These are phyloP conservation scores for Cercospora zeae-maydis DNA, from an alignment of 2,329 filamentous ascomycete genomes.

Conservation along the genomic window DNA sequence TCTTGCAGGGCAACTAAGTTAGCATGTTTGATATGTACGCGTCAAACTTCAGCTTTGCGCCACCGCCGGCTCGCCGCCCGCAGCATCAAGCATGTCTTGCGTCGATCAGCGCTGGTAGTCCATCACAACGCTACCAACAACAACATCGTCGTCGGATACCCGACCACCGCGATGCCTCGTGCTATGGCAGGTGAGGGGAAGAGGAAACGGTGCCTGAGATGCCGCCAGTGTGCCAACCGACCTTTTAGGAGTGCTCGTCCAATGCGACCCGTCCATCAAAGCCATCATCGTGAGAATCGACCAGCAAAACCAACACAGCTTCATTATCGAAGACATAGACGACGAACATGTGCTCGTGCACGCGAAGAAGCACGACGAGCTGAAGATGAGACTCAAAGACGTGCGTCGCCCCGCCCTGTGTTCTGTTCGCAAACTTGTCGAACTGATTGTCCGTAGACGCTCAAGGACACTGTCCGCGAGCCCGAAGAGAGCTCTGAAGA, in stretches of 20 bases:
- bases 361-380: constrained; percentile 63
- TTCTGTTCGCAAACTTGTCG: background rate
- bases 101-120: background rate
- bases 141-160: background rate
- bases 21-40: background rate
- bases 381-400: constrained; percentile 67
- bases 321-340: constrained; percentile 76
- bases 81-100: background rate
- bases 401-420: constrained; percentile 43
- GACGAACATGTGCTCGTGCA: constrained; percentile 73
- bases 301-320: constrained; percentile 61
- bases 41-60: background rate
- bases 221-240: background rate
- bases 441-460: constrained; percentile 25
- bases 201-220: background rate
- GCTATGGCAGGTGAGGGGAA: constrained; percentile 25
- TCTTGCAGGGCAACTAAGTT: background rate
- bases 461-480: constrained; percentile 39
- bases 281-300: constrained; percentile 79
- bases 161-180: constrained; percentile 23
- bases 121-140: background rate
- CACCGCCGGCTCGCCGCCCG: background rate
- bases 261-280: constrained; percentile 84
- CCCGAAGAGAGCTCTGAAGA: constrained; percentile 38
- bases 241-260: constrained; percentile 62